phyloP scores from a whole-genome alignment of 176 grass and related monocot genomes.

The Phoenix roebelenii region DNA sequence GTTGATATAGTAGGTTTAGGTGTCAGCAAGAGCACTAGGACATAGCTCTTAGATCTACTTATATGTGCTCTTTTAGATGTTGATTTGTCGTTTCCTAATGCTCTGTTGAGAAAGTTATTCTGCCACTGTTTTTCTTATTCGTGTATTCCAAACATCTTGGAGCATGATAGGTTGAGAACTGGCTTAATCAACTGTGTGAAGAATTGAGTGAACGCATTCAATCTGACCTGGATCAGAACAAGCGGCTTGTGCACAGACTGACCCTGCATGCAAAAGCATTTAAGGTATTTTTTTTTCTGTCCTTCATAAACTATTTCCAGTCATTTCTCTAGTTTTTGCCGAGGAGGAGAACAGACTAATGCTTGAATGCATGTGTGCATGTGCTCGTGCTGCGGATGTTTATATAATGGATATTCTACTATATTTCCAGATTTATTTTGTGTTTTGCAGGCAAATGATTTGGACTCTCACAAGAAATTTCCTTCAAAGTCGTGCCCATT shows the following conservation, averaged over 20 bases:
- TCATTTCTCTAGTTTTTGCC: not conserved
- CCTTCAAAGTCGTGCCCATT: constrained; percentile 90
- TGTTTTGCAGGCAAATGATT: constrained; percentile 34
- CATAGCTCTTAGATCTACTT: no score
- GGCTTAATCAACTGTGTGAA: constrained; percentile 87
- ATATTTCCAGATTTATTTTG: constrained; percentile 1
- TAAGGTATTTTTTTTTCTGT: constrained; percentile 39
- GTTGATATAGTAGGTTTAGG: no score
- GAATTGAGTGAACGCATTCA: constrained; percentile 86
- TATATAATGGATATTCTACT: no score
- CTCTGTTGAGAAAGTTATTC: no score
- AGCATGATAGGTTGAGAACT: constrained; percentile 53
- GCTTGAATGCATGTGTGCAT: constrained; percentile 4
- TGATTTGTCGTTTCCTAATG: not conserved
- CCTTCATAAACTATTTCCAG: no score
- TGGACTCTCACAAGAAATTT: constrained; percentile 55
- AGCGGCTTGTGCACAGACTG: constrained; percentile 64
- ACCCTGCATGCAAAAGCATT: constrained; percentile 68
- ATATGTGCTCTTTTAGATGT: no score
- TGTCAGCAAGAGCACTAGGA: no score
- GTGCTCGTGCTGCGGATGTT: not conserved
- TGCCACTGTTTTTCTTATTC: no score
- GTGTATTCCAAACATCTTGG: no score
- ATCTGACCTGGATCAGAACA: constrained; percentile 82
- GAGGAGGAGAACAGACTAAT: not conserved